Evolutionary conservation across 768 basidiomycete species (phyloP).

Genomic region (Tylopilus rubrobrunneus): DNA sequence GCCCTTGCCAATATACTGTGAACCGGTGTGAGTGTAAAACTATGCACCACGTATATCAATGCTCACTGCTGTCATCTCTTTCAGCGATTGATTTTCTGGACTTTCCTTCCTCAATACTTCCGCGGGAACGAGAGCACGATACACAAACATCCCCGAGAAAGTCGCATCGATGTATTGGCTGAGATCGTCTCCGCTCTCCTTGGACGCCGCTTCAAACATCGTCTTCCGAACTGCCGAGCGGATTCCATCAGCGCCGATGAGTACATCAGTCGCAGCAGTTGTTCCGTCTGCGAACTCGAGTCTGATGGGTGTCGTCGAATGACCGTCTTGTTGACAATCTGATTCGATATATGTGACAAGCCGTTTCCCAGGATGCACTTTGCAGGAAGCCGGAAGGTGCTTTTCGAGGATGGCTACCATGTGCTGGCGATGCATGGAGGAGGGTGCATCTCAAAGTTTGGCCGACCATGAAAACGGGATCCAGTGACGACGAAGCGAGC

Average conservation of each 20-base stretch:
- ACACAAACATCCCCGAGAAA: slow-evolving; percentile 41
- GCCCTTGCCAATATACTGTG: slow-evolving; percentile 14
- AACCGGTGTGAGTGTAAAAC: slow-evolving; percentile 5
- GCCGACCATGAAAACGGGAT: not conserved
- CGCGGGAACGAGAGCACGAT: slow-evolving; percentile 36
- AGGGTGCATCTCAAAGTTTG: slow-evolving; percentile 3
- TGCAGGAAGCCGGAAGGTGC: slow-evolving; percentile 16
- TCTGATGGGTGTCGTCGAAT: slow-evolving; percentile 3
- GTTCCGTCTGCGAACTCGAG: slow-evolving; percentile 15
- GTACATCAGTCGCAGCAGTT: slow-evolving; percentile 34
- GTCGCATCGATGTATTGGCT: slow-evolving; percentile 24
- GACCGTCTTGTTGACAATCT: slow-evolving; percentile 8
- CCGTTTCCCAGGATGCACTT: slow-evolving; percentile 16
- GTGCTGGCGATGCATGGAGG: slow-evolving; percentile 20
- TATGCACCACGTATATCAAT: not conserved
- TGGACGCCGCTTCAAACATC: slow-evolving; percentile 19
- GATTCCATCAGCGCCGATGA: slow-evolving; percentile 47
- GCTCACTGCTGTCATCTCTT: slow-evolving; percentile 21
- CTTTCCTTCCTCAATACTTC: slow-evolving; percentile 24
- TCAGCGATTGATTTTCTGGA: slow-evolving; percentile 24
- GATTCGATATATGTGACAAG: slow-evolving; percentile 13
- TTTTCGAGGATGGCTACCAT: slow-evolving; percentile 16
- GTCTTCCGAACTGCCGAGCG: slow-evolving; percentile 23
- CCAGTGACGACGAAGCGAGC: not conserved
- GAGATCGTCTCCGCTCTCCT: not conserved